Evolutionary conservation across 805 yeast species (phyloP).

Genomic region (Cephaloascus fragrans): DNA sequence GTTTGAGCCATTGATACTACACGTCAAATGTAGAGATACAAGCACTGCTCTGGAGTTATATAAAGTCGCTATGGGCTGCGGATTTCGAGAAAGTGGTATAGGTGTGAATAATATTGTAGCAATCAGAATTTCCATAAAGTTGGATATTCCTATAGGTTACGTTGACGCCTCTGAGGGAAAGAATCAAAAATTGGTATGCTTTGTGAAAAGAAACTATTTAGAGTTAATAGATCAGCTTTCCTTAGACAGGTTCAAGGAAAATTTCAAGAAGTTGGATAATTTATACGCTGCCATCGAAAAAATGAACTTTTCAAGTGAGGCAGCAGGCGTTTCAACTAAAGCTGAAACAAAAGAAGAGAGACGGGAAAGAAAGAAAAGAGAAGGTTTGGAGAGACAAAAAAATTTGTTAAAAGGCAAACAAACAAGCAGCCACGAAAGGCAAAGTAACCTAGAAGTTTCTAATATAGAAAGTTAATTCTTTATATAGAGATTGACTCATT

Average conservation of each 20-base stretch:
- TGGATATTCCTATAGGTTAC: conserved; percentile 73
- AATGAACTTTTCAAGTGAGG: conserved; percentile 10
- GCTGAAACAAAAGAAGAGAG: conserved; percentile 50
- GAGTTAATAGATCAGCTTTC: conserved; percentile 43
- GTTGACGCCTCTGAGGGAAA: conserved; percentile 12
- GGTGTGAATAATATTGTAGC: conserved; percentile 75
- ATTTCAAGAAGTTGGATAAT: conserved; percentile 43
- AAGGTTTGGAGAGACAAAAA: conserved; percentile 33
- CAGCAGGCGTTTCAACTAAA: neutral
- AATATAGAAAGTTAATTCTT: no score
- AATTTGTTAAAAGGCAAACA: no score
- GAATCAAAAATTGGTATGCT: conserved; percentile 16
- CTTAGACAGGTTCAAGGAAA: conserved; percentile 56
- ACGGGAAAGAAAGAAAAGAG: conserved; percentile 39
- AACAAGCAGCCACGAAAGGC: no score
- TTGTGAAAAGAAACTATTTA: conserved; percentile 47
- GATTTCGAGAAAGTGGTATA: conserved; percentile 81
- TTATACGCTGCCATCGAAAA: conserved; percentile 31
- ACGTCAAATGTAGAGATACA: conserved; percentile 65
- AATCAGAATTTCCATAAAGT: conserved; percentile 58
- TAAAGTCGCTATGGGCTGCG: conserved; percentile 70
- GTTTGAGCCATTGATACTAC: conserved; percentile 79
- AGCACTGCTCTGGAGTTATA: conserved; percentile 52
- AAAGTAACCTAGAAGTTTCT: no score
- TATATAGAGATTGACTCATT: no score